Conservation (phyloP, 2,329 filamentous ascomycete genomes). For the Colletotrichum phormii region DNA sequence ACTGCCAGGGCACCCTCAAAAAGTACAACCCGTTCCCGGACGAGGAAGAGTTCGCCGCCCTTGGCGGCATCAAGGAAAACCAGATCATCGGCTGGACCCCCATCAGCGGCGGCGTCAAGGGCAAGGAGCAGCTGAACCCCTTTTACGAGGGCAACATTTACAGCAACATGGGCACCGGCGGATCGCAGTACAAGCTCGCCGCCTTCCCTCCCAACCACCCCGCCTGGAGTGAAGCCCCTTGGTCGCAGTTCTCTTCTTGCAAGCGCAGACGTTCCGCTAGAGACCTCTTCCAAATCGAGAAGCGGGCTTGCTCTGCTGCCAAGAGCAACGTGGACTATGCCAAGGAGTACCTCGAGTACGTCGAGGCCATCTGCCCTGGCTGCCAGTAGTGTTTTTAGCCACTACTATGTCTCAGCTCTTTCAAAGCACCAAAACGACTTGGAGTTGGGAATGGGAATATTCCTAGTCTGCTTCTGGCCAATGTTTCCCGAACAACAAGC, state of each 20-base stretch:
- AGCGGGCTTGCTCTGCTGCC: background rate
- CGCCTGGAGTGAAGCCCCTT: background rate
- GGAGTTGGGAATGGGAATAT: no score
- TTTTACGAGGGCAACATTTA: background rate
- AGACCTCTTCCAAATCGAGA: background rate
- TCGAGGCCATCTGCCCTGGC: background rate
- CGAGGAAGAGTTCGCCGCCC: background rate
- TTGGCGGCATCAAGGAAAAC: conserved; percentile 5
- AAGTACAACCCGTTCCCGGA: background rate
- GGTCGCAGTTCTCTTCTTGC: background rate
- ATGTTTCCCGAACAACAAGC: no score
- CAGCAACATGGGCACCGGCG: conserved; percentile 7
- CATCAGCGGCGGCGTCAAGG: background rate
- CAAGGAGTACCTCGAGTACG: background rate
- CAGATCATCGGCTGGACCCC: conserved; percentile 16
- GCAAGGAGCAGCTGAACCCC: background rate
- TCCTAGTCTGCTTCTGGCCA: no score
- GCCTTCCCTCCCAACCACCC: background rate
- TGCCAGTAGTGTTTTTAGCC: background rate
- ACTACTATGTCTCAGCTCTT: no score
- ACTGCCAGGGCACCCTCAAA: conserved; percentile 5
- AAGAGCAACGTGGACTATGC: background rate
- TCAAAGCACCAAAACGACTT: no score
- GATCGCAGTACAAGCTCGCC: background rate
- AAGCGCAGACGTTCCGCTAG: background rate